These are phyloP conservation scores for Cladorrhinum sp. DNA, from an alignment of 2,329 filamentous ascomycete species.

Conservation along the genomic window DNA sequence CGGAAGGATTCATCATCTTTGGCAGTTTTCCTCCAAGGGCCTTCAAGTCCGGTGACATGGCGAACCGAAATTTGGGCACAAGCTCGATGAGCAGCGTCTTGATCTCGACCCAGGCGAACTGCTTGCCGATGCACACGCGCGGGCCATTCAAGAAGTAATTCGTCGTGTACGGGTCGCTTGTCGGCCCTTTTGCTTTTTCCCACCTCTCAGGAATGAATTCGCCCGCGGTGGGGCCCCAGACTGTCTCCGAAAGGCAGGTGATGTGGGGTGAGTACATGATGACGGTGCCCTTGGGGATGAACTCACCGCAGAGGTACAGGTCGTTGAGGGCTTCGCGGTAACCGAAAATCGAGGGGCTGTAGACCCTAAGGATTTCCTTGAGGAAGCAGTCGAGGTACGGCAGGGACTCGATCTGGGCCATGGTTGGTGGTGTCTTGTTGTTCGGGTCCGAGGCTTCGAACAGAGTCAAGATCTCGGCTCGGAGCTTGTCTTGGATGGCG, in stretches of 20 bases:
- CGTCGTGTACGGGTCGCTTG: conserved; percentile 30
- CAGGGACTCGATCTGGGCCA: conserved; percentile 31
- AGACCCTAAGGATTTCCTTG: conserved; percentile 35
- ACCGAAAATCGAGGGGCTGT: conserved; percentile 32
- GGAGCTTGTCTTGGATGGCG: conserved; percentile 33
- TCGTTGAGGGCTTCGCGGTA: conserved; percentile 34
- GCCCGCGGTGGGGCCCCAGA: conserved; percentile 40
- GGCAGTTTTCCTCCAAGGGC: not conserved
- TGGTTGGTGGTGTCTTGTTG: conserved; percentile 22
- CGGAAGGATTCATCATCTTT: conserved; percentile 5
- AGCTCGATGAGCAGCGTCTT: conserved; percentile 29
- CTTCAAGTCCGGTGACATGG: not conserved
- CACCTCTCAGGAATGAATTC: conserved; percentile 40
- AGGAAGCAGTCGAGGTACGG: conserved; percentile 37
- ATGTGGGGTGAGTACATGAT: conserved; percentile 37
- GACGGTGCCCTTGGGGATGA: conserved; percentile 37
- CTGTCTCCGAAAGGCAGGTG: conserved; percentile 34
- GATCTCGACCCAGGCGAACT: conserved; percentile 29
- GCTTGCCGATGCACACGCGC: conserved; percentile 28
- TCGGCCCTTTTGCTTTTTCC: conserved; percentile 25
- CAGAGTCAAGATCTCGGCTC: conserved; percentile 30
- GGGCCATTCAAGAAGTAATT: conserved; percentile 31
- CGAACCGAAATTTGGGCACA: conserved; percentile 8
- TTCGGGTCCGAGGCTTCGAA: conserved; percentile 18
- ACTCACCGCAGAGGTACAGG: conserved; percentile 33